Evolutionary conservation across 495 filamentous ascomycete genomes (phyloP).

Genomic region (Aspergillus asperescens): DNA sequence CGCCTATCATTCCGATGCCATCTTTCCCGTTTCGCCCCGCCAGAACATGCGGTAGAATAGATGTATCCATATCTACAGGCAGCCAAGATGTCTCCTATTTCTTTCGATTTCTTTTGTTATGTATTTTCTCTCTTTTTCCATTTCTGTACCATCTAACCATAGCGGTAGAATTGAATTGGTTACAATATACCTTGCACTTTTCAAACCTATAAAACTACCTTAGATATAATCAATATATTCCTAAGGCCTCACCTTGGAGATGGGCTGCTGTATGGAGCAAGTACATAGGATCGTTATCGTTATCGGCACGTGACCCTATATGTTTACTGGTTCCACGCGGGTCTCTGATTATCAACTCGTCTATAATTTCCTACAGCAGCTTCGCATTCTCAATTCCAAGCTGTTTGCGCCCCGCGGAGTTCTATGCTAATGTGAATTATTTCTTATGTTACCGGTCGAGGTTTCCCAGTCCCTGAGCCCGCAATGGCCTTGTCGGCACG

Average conservation of each 20-base stretch:
- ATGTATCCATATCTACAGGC: slow-evolving; percentile 27
- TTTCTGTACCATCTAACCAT: slow-evolving; percentile 8
- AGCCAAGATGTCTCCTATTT: slow-evolving; percentile 15
- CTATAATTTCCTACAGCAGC: neutral
- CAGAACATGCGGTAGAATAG: slow-evolving; percentile 25
- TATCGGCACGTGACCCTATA: slow-evolving; percentile 2
- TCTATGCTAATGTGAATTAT: neutral
- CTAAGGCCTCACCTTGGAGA: neutral
- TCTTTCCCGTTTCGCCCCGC: slow-evolving; percentile 14
- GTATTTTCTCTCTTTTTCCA: slow-evolving; percentile 11
- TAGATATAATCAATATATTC: neutral
- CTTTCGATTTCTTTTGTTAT: slow-evolving; percentile 9
- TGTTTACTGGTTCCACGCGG: neutral
- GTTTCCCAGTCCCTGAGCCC: slow-evolving; percentile 41
- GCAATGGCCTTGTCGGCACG: slow-evolving; percentile 58
- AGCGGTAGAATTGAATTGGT: neutral
- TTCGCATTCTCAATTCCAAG: neutral
- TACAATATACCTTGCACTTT: neutral
- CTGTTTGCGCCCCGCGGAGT: neutral
- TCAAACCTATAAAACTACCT: neutral
- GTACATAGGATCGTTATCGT: neutral
- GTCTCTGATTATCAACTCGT: neutral
- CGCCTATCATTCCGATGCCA: slow-evolving; percentile 15
- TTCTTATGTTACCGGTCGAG: slow-evolving; percentile 32
- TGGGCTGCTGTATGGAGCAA: neutral